Evolutionary conservation across 495 filamentous ascomycete genomes (phyloP), one percentile per base, ranked within the genome.

Genomic region (Melanomma pulvis-pyrius): DNA sequence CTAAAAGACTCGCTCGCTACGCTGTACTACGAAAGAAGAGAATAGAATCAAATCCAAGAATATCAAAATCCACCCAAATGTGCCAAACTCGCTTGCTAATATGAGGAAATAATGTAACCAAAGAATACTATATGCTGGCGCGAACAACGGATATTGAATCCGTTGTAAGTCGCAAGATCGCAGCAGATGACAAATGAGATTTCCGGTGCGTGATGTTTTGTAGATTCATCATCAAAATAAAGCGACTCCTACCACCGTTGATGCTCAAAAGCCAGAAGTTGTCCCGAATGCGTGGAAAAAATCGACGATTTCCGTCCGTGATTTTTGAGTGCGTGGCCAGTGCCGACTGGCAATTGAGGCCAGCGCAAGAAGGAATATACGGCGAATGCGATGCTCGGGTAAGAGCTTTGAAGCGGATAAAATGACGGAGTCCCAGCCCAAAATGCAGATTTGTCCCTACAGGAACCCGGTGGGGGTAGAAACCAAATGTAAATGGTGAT

Each of bases 51-150:
- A 70, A 61, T 72, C 59, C 72, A 73, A 73, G 75, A 55, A 56
- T 29, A 62, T 50, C 32, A 13, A 29, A 46, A 71, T n/a, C n/a
- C n/a, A n/a, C n/a, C n/a, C 55, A 71, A 59, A 67, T 58, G 50
- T 61, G 58, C 54, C 67, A 75, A 77, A 74, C 63, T 73, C 75
- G 71, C 74, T 80, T 59, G 76, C 78, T 79, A 68, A 77, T 58
- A 21, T 32, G 51, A 61, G n/a, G 46, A 61, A 49, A 44, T 34
- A 62, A 61, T 25, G 39, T 52, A 59, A 60, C 47, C 30, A 46
- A 53, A 59, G 53, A 53, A 44, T 39, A 36, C 52, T 55, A 29
- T 21, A 55, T 44, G 30, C 26, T 55, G 4, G 52, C 32, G 25
- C 52, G 39, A n/a, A 44, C 39, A 6, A 7, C 39, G 2, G 39